Evolutionary conservation across 495 filamentous ascomycete species (phyloP).

Genomic region (Bacidia gigantensis): DNA sequence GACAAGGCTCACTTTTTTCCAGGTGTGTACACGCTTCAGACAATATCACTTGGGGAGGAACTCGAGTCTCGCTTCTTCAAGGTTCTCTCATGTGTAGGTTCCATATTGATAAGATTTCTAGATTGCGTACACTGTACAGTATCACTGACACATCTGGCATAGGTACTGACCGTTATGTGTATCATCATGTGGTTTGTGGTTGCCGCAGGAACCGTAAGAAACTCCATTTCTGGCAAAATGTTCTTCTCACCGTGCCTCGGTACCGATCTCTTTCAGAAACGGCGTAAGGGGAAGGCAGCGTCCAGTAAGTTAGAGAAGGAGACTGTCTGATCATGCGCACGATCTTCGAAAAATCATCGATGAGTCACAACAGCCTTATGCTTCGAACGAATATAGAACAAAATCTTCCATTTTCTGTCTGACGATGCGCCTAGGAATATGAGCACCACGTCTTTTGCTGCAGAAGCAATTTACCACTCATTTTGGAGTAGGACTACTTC

Average conservation of each 20-base stretch:
- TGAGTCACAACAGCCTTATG: too few relatives aligned
- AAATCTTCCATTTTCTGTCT: too few relatives aligned
- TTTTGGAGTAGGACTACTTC: too few relatives aligned
- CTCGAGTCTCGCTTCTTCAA: conserved; percentile 39
- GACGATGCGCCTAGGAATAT: too few relatives aligned
- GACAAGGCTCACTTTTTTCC: conserved; percentile 12
- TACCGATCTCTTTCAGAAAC: too few relatives aligned
- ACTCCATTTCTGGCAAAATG: conserved; percentile 31
- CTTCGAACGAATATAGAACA: too few relatives aligned
- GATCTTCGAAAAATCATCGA: too few relatives aligned
- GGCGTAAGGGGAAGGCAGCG: too few relatives aligned
- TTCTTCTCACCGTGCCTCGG: conserved; percentile 39
- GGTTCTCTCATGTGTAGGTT: conserved; percentile 32
- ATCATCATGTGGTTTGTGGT: conserved; percentile 39
- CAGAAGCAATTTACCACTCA: too few relatives aligned
- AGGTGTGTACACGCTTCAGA: conserved; percentile 33
- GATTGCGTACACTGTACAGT: background rate
- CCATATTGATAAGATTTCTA: background rate
- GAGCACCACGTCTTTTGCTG: too few relatives aligned
- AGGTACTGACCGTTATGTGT: conserved; percentile 36
- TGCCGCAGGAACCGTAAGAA: conserved; percentile 29
- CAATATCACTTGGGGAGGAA: conserved; percentile 34
- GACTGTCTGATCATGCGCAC: too few relatives aligned
- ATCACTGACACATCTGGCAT: conserved; percentile 2
- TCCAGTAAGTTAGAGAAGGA: too few relatives aligned